Base-by-base conservation (phyloP, 1,139 yeast genomes). In the Hemisphaericaspora lyxosophila region DNA sequence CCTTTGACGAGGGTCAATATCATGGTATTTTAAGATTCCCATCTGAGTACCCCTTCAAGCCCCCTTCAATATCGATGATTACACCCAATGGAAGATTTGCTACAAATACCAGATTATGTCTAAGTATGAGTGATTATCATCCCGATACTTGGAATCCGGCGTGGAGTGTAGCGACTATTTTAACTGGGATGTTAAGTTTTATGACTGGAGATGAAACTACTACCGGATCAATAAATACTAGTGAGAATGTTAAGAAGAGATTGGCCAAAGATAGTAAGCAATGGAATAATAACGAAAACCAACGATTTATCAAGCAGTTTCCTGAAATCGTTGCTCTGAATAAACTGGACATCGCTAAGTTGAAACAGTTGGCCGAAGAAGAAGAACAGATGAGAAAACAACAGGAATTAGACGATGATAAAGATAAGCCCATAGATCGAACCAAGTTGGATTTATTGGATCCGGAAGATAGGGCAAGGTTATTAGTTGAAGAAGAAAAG, bases 91-190 rank as follows among this genome's bases (percentile, higher is more conserved):
- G 89, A 4, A 69, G 95, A 32, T 86, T 90, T 59, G 78, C 81
- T 46, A 78, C 88, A 37, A 85, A 85, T 55, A 78, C 88, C 6
- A 69, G 96, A 33, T 71, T 90, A 33, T 90, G 97, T 63, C 67
- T 90, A 35, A 81, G 89, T 30, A 89, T 90, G 82, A 82, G 92
- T 51, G 97, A 90, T 47, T 89, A 80, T 60, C 97, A 90, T 52
- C 97, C 96, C 7, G 92, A 87, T 57, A 69, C 85, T 1, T 89
- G 97, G 97, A 88, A 89, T 59, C 96, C 97, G 1, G 88, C 95
- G 4, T 89, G 97, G 97, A 81, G 88, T 39, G 96, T 89, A 15
- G 72, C 87, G 19, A 87, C 96, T 0, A 89, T 89, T 16, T 69
- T 89, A 50, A 85, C 82, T 6, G 97, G 97, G 0, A 64, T 89